Evolutionary conservation across 805 yeast genomes (phyloP).

Genomic region (Yarrowia yakushimensis): DNA sequence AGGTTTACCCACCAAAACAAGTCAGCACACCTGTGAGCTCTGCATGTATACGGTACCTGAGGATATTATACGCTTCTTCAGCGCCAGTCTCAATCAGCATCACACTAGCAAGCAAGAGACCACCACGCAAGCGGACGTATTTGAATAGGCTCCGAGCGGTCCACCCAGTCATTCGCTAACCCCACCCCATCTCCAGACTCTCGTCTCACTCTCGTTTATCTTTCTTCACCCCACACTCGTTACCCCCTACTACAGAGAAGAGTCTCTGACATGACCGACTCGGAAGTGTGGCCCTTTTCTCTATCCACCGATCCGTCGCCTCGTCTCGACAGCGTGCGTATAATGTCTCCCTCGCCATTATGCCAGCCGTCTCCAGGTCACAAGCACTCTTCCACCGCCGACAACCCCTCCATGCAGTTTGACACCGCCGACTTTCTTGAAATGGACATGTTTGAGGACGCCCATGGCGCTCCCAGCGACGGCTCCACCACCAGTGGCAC

Average conservation of each 20-base stretch:
- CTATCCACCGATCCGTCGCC: slow-evolving; percentile 13
- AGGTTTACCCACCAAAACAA: slow-evolving; percentile 22
- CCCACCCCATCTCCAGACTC: neutral
- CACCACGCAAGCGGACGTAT: neutral
- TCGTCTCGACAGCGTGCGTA: slow-evolving; percentile 6
- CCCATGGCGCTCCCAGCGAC: neutral
- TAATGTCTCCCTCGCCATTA: slow-evolving; percentile 10
- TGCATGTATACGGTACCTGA: slow-evolving; percentile 5
- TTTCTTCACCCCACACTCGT: neutral
- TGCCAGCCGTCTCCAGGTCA: slow-evolving; percentile 22
- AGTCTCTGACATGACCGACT: neutral
- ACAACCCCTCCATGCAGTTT: neutral
- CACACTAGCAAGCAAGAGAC: neutral
- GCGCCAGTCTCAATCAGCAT: neutral
- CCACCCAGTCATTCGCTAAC: neutral
- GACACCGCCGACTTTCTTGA: slow-evolving; percentile 20
- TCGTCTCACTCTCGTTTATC: neutral
- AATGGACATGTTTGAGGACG: slow-evolving; percentile 16
- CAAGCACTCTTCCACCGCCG: neutral
- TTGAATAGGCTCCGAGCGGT: neutral
- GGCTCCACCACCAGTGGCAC: neutral
- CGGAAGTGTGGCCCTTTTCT: slow-evolving; percentile 22
- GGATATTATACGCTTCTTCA: neutral
- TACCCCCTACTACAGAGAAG: neutral
- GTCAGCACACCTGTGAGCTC: slow-evolving; percentile 22